Evolutionary conservation across 352 stramenopile species (phyloP).

Genomic region (Chrysophaeum taylorii): DNA sequence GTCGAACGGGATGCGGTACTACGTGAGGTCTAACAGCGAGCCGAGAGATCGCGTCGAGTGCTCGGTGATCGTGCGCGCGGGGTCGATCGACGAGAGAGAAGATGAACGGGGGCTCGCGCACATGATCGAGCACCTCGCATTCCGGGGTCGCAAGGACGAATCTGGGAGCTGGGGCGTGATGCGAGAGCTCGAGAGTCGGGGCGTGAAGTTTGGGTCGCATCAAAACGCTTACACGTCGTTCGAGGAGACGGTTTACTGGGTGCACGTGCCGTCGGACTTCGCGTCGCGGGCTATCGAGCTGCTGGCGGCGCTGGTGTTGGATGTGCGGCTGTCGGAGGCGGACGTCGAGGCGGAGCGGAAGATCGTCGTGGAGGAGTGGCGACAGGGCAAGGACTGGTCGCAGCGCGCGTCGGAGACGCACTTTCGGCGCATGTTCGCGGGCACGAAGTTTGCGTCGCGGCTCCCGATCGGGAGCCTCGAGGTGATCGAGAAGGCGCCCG

Average conservation of each 20-base stretch:
- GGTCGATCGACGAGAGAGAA: slow-evolving; percentile 30
- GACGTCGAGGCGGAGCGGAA: slow-evolving; percentile 32
- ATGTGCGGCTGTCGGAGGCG: slow-evolving; percentile 26
- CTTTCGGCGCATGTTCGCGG: slow-evolving; percentile 4
- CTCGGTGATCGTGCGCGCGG: slow-evolving; percentile 17
- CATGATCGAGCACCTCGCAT: slow-evolving; percentile 33
- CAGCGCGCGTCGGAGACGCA: slow-evolving; percentile 22
- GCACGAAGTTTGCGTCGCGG: slow-evolving; percentile 16
- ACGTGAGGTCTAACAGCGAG: slow-evolving; percentile 21
- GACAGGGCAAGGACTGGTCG: slow-evolving; percentile 17
- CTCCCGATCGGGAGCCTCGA: slow-evolving; percentile 30
- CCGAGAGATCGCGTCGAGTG: slow-evolving; percentile 25
- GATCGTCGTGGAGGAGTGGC: slow-evolving; percentile 35
- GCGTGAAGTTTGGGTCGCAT: slow-evolving; percentile 32
- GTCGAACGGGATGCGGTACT: slow-evolving; percentile 25
- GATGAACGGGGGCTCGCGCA: slow-evolving; percentile 32
- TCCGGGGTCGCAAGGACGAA: slow-evolving; percentile 19
- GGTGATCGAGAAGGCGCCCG: slow-evolving; percentile 26
- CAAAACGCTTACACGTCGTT: slow-evolving; percentile 37
- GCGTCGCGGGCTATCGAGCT: slow-evolving; percentile 21
- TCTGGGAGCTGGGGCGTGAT: background rate
- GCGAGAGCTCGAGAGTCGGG: slow-evolving; percentile 25
- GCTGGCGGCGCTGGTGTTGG: slow-evolving; percentile 26
- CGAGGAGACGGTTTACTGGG: slow-evolving; percentile 32
- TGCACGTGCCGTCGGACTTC: slow-evolving; percentile 28